Evolutionary conservation across 108 stramenopile genomes (phyloP), one percentile per base, ranked within the genome.

Genomic region (Epipyxis sp.): DNA sequence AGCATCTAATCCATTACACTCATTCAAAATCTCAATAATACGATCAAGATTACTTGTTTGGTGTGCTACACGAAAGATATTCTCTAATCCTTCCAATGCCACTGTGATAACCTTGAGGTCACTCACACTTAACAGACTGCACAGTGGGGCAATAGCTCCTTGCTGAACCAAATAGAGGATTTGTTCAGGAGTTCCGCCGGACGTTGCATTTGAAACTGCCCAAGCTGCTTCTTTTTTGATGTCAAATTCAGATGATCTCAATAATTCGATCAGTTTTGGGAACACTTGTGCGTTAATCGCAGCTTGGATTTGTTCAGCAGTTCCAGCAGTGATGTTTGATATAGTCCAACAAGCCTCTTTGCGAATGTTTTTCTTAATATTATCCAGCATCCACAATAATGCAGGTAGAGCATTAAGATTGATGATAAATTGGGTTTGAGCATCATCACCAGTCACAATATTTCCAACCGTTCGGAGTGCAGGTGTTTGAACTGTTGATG

Each of bases 281-380:
- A 97, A 88, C 69, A 99, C 94, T 80, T 94, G 92, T 78, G 88
- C 91, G 69, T 96, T 93, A 76, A 99, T 88, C 44, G 97, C 96
- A 25, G 94, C 89, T 85, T 97, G 94, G 68, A 99, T 96, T 90
- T 99, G 59, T 84, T 86, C 13, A 97, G 89, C 77, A 97, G 91
- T 34, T 92, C 91, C 78, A 0, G 98, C 98, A 13, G 96, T 96
- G 83, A 97, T 97, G 86, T 99, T 99, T 79, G 92, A 93, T 81
- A 99, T 95, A 29, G 98, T 95, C 98, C 98, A 99, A 87, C 94
- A 96, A 0, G 97, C 96, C 86, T 99, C 98, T 86, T 97, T 99
- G 29, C 96, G 88, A 79, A 99, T 97, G 32, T 94, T 93, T 87
- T 95, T 97, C 90, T 96, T 96, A n/a, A 92, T 92, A 78, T 84